A percentile compares a stretch with the other conserved stretches of the same genome.
Evolutionary conservation across 176 grass and related monocot species (phyloP).

Genomic region (Puccinellia tenuiflora): DNA sequence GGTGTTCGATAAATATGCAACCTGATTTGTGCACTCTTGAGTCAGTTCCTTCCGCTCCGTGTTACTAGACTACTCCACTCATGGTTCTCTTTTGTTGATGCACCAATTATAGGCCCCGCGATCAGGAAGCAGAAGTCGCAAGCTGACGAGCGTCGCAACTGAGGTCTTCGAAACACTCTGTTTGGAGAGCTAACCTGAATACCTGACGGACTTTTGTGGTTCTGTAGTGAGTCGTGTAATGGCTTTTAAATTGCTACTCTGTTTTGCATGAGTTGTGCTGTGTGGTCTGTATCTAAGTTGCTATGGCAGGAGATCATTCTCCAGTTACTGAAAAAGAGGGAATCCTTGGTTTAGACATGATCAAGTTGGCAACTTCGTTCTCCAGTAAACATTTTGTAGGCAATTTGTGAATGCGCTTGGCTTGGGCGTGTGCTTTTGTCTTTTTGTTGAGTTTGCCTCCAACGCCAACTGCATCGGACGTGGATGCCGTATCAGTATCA

Average conservation of each 20-base stretch:
- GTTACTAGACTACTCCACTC: too few species aligned
- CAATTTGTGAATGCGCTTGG: neutral
- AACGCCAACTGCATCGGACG: neutral
- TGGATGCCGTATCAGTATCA: neutral
- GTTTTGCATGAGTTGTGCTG: neutral
- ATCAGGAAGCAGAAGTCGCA: neutral
- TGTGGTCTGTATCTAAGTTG: neutral
- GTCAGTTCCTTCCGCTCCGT: neutral
- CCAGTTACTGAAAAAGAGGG: neutral
- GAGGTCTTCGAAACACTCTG: too few species aligned
- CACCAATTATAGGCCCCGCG: neutral
- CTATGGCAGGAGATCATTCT: neutral
- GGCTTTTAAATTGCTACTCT: neutral
- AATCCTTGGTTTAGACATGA: neutral
- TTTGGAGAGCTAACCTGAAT: too few species aligned
- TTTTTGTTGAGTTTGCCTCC: neutral
- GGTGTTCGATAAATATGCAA: too few species aligned
- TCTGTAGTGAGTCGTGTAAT: neutral
- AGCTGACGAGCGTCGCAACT: too few species aligned
- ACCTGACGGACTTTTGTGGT: neutral
- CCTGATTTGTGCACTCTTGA: too few species aligned
- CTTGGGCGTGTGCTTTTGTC: neutral
- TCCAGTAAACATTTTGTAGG: neutral
- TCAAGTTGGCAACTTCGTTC: neutral
- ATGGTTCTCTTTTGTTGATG: neutral